Evolutionary conservation across 2,329 filamentous ascomycete genomes (phyloP).

Genomic region (Monilinia fructigena): DNA sequence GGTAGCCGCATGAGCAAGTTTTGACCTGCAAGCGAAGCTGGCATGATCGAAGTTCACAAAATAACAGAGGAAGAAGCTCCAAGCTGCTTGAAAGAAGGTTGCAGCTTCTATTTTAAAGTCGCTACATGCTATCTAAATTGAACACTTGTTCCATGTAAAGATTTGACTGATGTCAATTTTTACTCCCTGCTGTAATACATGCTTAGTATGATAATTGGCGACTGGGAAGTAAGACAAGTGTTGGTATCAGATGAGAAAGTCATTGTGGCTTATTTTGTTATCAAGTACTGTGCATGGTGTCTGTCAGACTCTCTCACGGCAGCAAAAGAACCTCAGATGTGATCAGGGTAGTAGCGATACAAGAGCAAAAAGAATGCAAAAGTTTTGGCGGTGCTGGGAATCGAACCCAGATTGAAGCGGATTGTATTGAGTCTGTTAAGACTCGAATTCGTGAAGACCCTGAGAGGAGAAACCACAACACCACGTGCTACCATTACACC

Average conservation of each 20-base stretch:
- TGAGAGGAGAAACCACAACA: constrained; percentile 20
- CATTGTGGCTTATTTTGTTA: background rate
- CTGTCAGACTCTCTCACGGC: background rate
- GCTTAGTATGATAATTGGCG: too few species aligned
- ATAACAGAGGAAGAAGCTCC: background rate
- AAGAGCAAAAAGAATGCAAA: background rate
- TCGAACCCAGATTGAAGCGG: constrained; percentile 25
- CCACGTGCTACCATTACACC: constrained; percentile 24
- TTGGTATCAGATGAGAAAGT: background rate
- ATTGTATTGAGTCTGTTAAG: background rate
- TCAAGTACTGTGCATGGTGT: background rate
- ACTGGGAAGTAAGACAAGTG: background rate
- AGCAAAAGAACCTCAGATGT: background rate
- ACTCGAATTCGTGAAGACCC: constrained; percentile 14
- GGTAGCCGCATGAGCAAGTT: too few species aligned
- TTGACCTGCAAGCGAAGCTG: background rate
- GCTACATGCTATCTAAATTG: background rate
- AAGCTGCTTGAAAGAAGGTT: background rate
- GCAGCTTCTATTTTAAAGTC: background rate
- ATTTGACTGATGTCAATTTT: background rate
- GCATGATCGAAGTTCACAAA: too few species aligned
- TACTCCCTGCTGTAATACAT: background rate
- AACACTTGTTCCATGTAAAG: background rate
- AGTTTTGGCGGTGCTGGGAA: constrained; percentile 22
- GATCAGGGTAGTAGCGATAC: background rate